Evolutionary conservation across 352 stramenopile species (phyloP).

Genomic region (Peronosclerospora sorghi): DNA sequence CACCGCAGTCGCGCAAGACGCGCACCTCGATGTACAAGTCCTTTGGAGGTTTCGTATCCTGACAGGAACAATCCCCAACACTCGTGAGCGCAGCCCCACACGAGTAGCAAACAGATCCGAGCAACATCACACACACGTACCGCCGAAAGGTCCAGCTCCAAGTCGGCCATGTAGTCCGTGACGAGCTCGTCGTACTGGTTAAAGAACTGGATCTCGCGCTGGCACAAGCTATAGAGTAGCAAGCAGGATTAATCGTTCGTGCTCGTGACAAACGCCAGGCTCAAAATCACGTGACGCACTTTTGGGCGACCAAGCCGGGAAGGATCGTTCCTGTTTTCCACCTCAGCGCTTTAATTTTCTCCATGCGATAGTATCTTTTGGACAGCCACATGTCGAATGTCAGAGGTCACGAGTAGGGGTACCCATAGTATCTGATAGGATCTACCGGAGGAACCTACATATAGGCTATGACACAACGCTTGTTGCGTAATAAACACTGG

Average conservation of each 20-base stretch:
- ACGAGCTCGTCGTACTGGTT: conserved; percentile 86
- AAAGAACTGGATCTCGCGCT: conserved; percentile 83
- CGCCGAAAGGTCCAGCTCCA: conserved; percentile 77
- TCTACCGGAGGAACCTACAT: conserved; percentile 43
- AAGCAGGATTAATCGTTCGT: neutral
- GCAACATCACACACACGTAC: conserved; percentile 23
- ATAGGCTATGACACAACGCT: conserved; percentile 81
- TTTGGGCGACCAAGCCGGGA: conserved; percentile 50
- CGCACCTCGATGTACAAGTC: conserved; percentile 87
- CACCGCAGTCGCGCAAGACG: conserved; percentile 78
- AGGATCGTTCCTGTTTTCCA: conserved; percentile 87
- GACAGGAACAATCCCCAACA: conserved; percentile 6
- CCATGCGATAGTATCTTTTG: conserved; percentile 52
- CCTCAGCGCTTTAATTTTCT: conserved; percentile 84
- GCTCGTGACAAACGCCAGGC: neutral
- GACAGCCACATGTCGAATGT: too few relatives aligned
- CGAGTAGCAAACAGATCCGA: neutral
- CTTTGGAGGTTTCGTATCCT: conserved; percentile 83
- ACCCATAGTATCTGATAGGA: too few relatives aligned
- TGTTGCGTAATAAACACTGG: conserved; percentile 85
- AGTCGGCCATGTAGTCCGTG: conserved; percentile 83
- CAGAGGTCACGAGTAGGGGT: too few relatives aligned
- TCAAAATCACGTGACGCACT: conserved; percentile 20
- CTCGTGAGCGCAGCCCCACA: neutral
- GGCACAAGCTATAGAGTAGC: conserved; percentile 46